These are phyloP conservation scores for Arthrobotrys sinensis DNA, from an alignment of 2,329 filamentous ascomycete genomes.

Conservation along the genomic window DNA sequence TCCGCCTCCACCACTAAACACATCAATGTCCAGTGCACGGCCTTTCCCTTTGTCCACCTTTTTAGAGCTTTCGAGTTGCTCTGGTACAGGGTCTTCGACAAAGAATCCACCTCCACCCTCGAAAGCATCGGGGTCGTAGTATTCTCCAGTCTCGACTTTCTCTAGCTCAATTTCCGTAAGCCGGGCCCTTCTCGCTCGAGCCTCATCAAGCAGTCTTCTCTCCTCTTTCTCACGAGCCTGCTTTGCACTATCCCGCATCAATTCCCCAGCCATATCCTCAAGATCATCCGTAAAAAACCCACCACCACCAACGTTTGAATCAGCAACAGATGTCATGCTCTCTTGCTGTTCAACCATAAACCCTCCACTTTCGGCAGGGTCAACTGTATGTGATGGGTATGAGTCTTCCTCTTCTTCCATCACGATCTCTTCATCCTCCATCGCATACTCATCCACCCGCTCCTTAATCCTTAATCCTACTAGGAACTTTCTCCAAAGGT, in stretches of 20 bases:
- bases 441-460: conserved; percentile 75
- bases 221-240: conserved; percentile 17
- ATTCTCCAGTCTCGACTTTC: conserved; percentile 5
- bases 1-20: conserved; percentile 19
- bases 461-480: conserved; percentile 79
- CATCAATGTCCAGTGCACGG: not conserved
- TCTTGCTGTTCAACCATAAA: conserved; percentile 66
- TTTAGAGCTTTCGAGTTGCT: not conserved
- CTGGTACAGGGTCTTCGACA: not conserved
- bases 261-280: conserved; percentile 30
- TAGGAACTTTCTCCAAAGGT: conserved; percentile 75
- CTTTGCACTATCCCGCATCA: conserved; percentile 19
- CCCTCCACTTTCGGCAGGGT: conserved; percentile 34
- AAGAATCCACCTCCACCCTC: conserved; percentile 35
- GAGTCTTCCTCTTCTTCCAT: conserved; percentile 66
- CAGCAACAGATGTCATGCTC: conserved; percentile 62
- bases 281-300: conserved; percentile 51
- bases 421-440: conserved; percentile 46
- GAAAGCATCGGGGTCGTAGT: conserved; percentile 37
- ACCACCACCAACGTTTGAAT: conserved; percentile 32
- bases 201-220: conserved; percentile 25
- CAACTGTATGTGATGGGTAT: conserved; percentile 68
- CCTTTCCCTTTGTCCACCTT: conserved; percentile 24
- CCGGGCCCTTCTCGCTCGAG: not conserved
- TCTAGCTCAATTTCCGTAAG: conserved; percentile 31